Conservation (phyloP, 371 early-diverging fungal species). For the Saksenaea oblongispora region DNA sequence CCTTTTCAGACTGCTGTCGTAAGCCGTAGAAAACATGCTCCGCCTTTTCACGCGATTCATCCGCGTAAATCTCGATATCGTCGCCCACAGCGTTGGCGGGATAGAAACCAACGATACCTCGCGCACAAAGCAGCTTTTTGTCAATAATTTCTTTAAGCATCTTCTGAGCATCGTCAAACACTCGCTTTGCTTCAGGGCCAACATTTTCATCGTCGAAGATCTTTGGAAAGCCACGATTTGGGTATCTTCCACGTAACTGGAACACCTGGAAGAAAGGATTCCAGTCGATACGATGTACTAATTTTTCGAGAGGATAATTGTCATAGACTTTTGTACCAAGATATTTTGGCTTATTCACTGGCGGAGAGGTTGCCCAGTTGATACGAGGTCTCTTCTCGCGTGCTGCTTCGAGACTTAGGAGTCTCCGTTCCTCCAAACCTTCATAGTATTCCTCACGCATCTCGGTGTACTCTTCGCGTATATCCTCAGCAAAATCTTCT, state of each 20-base stretch:
- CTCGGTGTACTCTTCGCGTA: constrained; percentile 92
- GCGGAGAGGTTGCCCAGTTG: constrained; percentile 62
- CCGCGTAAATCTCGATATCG: constrained; percentile 80
- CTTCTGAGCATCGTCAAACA: constrained; percentile 81
- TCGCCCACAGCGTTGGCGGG: constrained; percentile 89
- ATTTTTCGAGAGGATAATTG: constrained; percentile 68
- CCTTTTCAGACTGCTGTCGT: constrained; percentile 70
- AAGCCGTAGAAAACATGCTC: constrained; percentile 79
- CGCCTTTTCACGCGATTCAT: constrained; percentile 65
- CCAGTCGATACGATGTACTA: constrained; percentile 89
- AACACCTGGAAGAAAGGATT: constrained; percentile 97
- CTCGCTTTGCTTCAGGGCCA: constrained; percentile 86
- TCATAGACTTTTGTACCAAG: constrained; percentile 81
- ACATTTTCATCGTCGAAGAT: constrained; percentile 91
- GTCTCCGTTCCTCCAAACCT: constrained; percentile 80
- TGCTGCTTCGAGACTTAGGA: constrained; percentile 69
- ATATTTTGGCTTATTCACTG: constrained; percentile 76
- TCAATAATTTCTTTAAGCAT: constrained; percentile 80
- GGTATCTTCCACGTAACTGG: constrained; percentile 93
- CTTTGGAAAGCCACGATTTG: constrained; percentile 94
- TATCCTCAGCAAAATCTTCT: constrained; percentile 83
- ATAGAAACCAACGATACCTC: constrained; percentile 83
- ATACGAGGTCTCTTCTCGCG: constrained; percentile 64
- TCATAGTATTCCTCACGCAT: constrained; percentile 92
- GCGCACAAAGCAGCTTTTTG: constrained; percentile 67